Evolutionary conservation across 2,329 filamentous ascomycete species (phyloP).

Genomic region (Ceratocystis papillata): DNA sequence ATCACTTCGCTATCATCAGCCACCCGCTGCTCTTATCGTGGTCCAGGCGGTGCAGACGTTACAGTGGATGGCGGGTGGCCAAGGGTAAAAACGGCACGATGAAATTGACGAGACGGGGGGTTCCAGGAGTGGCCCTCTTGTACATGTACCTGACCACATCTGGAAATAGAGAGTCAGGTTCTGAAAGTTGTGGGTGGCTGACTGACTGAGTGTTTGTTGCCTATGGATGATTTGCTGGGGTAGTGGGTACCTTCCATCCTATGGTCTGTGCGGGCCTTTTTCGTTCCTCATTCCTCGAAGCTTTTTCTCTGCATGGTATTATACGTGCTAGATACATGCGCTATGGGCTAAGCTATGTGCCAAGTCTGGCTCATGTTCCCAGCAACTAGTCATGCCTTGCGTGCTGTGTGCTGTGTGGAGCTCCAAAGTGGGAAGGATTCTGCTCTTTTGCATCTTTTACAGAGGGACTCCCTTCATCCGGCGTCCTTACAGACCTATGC

Average conservation of each 20-base stretch:
- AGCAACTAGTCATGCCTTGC: background rate
- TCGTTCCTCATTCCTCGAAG: conserved; percentile 5
- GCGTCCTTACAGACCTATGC: background rate
- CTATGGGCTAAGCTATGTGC: background rate
- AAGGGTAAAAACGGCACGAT: too few species aligned
- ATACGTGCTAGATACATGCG: background rate
- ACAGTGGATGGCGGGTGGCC: too few species aligned
- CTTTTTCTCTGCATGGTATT: background rate
- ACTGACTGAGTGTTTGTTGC: background rate
- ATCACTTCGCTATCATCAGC: too few species aligned
- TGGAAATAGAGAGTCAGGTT: conserved; percentile 10
- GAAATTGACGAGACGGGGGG: too few species aligned
- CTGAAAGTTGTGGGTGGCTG: conserved; percentile 24
- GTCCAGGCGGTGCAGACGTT: too few species aligned
- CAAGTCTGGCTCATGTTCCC: conserved; percentile 2
- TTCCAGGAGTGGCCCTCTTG: conserved; percentile 23
- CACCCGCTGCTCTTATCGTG: too few species aligned
- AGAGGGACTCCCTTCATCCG: background rate
- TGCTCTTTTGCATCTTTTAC: conserved; percentile 6
- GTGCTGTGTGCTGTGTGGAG: background rate
- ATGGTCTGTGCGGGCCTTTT: conserved; percentile 10
- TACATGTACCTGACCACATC: too few species aligned
- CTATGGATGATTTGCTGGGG: conserved; percentile 6
- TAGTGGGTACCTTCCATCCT: conserved; percentile 6
- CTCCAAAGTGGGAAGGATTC: conserved; percentile 9